phyloP scores from a whole-genome alignment of 768 basidiomycete genomes.

The Naganishia vishniacii region DNA sequence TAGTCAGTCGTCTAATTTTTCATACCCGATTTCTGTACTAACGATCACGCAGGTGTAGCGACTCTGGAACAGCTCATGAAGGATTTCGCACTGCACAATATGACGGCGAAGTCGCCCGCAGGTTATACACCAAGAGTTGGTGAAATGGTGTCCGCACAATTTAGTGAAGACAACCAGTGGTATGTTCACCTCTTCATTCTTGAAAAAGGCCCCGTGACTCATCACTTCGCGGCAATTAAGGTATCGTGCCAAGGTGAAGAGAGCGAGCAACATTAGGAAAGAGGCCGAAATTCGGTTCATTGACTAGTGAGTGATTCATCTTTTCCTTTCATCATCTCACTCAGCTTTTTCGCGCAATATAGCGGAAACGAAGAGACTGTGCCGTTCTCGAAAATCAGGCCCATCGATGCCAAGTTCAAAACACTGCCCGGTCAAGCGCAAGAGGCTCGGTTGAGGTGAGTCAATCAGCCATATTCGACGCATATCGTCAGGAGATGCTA shows the following conservation, averaged over 20 bases:
- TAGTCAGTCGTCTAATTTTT: slow-evolving; percentile 53
- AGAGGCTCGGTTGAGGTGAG: slow-evolving; percentile 69
- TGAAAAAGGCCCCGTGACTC: no score
- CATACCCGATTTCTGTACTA: background rate
- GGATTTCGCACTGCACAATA: slow-evolving; percentile 84
- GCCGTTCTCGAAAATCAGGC: slow-evolving; percentile 68
- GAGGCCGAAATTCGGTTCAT: slow-evolving; percentile 94
- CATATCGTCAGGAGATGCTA: slow-evolving; percentile 42
- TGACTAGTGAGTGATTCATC: slow-evolving; percentile 42
- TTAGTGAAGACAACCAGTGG: slow-evolving; percentile 80
- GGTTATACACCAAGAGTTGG: slow-evolving; percentile 75
- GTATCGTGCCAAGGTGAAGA: slow-evolving; percentile 85
- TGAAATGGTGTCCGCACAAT: slow-evolving; percentile 89
- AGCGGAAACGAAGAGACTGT: slow-evolving; percentile 83
- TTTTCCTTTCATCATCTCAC: background rate
- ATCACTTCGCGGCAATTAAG: slow-evolving; percentile 19
- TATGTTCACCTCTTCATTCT: slow-evolving; percentile 6
- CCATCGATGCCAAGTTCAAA: slow-evolving; percentile 84
- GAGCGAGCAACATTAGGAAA: slow-evolving; percentile 78
- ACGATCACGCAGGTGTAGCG: slow-evolving; percentile 72
- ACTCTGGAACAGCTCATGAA: slow-evolving; percentile 88
- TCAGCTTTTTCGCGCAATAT: background rate
- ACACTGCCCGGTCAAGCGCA: slow-evolving; percentile 86
- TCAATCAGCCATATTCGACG: slow-evolving; percentile 51
- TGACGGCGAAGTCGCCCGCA: slow-evolving; percentile 59